phyloP scores from a whole-genome alignment of 2,329 filamentous ascomycete genomes.

The Diaporthe caulivora region DNA sequence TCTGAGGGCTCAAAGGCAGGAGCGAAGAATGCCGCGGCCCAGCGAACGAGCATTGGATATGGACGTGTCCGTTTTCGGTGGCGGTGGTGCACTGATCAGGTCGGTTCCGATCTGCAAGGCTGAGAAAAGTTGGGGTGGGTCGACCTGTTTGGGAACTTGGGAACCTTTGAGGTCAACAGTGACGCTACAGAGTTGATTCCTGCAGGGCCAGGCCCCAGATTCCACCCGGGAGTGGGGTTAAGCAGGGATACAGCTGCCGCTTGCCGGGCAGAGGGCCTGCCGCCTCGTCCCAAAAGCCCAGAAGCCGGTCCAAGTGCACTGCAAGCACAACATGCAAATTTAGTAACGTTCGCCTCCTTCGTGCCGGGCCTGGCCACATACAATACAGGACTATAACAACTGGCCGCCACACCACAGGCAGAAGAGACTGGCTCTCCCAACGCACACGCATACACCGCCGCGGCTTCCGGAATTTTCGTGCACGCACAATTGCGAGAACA shows the following conservation, averaged over 20 bases:
- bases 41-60: neutral
- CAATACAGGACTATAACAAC: neutral
- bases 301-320: neutral
- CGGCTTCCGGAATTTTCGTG: neutral
- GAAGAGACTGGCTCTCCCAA: neutral
- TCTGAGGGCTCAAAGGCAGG: neutral
- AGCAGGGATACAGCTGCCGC: slow-evolving; percentile 29
- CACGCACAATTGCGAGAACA: slow-evolving; percentile 19
- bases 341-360: neutral
- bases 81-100: neutral
- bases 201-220: slow-evolving; percentile 22
- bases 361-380: neutral
- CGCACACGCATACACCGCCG: neutral
- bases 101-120: slow-evolving; percentile 35
- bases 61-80: neutral
- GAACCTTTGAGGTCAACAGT: neutral
- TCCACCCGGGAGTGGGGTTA: slow-evolving; percentile 23
- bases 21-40: neutral
- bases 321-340: neutral
- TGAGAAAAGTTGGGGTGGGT: slow-evolving; percentile 34
- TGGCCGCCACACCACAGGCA: neutral
- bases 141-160: neutral
- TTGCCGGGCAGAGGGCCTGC: neutral
- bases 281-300: slow-evolving; percentile 9
- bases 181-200: slow-evolving; percentile 18